A percentile compares a stretch with the other conserved stretches of the same genome.
These are phyloP conservation scores for Pythium brassicae DNA, from an alignment of 352 stramenopile genomes.

Conservation along the genomic window DNA sequence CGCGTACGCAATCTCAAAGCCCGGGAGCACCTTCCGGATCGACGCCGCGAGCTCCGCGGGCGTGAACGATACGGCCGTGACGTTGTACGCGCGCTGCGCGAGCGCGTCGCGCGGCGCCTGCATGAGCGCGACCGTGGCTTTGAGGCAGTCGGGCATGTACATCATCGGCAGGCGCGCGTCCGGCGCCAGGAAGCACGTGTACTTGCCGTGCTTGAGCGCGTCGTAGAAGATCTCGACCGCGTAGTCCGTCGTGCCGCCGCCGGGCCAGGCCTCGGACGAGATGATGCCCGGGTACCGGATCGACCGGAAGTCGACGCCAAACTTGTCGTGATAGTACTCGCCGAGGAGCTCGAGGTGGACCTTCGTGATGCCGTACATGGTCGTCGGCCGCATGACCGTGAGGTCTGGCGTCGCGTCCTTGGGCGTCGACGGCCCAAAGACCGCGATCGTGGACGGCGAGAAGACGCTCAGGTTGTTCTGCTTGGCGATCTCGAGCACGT, in stretches of 20 bases:
- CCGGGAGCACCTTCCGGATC: slow-evolving; percentile 85
- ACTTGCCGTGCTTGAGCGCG: slow-evolving; percentile 81
- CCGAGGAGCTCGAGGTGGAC: slow-evolving; percentile 88
- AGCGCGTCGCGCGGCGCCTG: slow-evolving; percentile 64
- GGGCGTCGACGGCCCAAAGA: slow-evolving; percentile 86
- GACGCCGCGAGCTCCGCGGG: slow-evolving; percentile 76
- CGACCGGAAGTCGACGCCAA: slow-evolving; percentile 89
- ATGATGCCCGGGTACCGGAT: slow-evolving; percentile 90
- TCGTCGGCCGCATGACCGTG: slow-evolving; percentile 90
- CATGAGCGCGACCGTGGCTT: slow-evolving; percentile 80
- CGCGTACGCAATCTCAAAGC: slow-evolving; percentile 85
- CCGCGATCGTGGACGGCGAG: slow-evolving; percentile 87
- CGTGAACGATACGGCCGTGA: slow-evolving; percentile 88
- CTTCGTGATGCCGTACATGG: slow-evolving; percentile 93
- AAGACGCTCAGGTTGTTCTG: slow-evolving; percentile 88
- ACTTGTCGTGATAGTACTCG: slow-evolving; percentile 92
- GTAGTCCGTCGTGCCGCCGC: slow-evolving; percentile 88
- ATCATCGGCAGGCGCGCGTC: slow-evolving; percentile 90
- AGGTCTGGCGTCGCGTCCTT: slow-evolving; percentile 82
- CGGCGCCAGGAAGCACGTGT: slow-evolving; percentile 84
- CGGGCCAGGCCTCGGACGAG: slow-evolving; percentile 80
- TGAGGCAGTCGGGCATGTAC: slow-evolving; percentile 93
- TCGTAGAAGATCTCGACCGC: slow-evolving; percentile 94
- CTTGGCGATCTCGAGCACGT: slow-evolving; percentile 87
- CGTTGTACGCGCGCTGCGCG: slow-evolving; percentile 89